Evolutionary conservation across 352 stramenopile genomes (phyloP), one percentile per base, ranked within the genome.

Genomic region (Globisporangium orthogonon): DNA sequence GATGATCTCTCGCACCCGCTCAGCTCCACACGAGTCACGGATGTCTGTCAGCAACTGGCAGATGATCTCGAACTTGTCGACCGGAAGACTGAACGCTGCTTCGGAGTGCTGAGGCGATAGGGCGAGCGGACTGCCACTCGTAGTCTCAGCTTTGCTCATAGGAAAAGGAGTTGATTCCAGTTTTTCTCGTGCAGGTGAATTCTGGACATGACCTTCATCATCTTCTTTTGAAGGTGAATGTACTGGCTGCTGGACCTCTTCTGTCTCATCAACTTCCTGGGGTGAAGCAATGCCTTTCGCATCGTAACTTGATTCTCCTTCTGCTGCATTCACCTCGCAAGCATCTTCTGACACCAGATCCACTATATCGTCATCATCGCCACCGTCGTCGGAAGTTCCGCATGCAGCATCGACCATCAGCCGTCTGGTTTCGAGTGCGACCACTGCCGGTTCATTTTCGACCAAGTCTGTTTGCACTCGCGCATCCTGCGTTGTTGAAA

Each of bases 41-140:
- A 80, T 74, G n/a, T 80, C 71, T 9, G 44, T 63, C 35, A 80
- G 61, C 35, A 80, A 35, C 15, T 71, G 58, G 50, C 67, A 72
- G 11, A 74, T 66, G 7, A 73, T 40, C 31, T 77, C 60, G 11
- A 80, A 66, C 41, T 73, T 77, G 39, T 73, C 71, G 2, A 31
- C 23, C 14, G 69, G 56, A 14, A 73, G 31, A 28, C 33, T 51
- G 11, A 60, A 23, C 7, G 31, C 39, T 14, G 45, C 4, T 4
- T 50, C 15, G 3, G 4, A 5, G 3, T 52, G 45, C 17, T 56
- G 45, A 2, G 13, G 18, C 3, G 23, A 7, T 1, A 3, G 11
- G 14, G 31, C n/a, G n/a, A 23, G 7, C 31, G n/a, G 0, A 39
- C 28, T 18, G 43, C n/a, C 50, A 14, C n/a, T 37, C 18, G 54